Conservation (phyloP, 176 grass and related monocot species). For the Bonia amplexicaulis region DNA sequence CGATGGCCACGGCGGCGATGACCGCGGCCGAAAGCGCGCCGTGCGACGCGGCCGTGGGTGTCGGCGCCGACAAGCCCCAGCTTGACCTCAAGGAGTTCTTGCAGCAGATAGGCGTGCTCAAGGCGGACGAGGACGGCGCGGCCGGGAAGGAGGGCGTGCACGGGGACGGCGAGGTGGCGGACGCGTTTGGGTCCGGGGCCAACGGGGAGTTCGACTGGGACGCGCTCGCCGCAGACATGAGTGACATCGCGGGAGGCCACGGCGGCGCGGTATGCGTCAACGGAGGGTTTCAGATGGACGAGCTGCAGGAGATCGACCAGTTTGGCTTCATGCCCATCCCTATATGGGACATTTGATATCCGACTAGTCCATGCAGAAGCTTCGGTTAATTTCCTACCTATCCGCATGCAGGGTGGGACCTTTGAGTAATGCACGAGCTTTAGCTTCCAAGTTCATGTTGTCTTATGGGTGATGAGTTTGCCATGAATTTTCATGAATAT, state of each 20-base stretch:
- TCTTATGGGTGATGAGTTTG: background rate
- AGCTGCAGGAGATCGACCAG: slow-evolving; percentile 68
- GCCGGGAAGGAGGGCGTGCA: background rate
- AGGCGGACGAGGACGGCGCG: slow-evolving; percentile 22
- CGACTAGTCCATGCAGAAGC: slow-evolving; percentile 3
- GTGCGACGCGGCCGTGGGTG: background rate
- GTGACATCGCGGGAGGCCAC: slow-evolving; percentile 50
- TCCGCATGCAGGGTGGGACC: background rate
- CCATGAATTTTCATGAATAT: background rate
- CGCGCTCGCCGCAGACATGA: slow-evolving; percentile 63
- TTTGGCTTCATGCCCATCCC: slow-evolving; percentile 66
- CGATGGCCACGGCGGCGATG: slow-evolving; percentile 13
- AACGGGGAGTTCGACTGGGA: slow-evolving; percentile 88
- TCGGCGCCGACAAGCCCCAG: slow-evolving; percentile 60
- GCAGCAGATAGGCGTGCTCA: slow-evolving; percentile 92
- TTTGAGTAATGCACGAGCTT: background rate
- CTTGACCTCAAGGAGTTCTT: slow-evolving; percentile 96
- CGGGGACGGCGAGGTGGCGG: slow-evolving; percentile 9
- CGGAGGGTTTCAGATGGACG: slow-evolving; percentile 57
- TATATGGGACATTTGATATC: slow-evolving; percentile 74
- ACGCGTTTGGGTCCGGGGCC: slow-evolving; percentile 25
- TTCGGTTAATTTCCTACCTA: background rate
- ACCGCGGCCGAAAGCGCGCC: slow-evolving; percentile 10
- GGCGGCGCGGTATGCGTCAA: slow-evolving; percentile 29
- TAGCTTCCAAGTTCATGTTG: background rate